Evolutionary conservation across 345 rosid species (phyloP).

Genomic region (Hevea brasiliensis): DNA sequence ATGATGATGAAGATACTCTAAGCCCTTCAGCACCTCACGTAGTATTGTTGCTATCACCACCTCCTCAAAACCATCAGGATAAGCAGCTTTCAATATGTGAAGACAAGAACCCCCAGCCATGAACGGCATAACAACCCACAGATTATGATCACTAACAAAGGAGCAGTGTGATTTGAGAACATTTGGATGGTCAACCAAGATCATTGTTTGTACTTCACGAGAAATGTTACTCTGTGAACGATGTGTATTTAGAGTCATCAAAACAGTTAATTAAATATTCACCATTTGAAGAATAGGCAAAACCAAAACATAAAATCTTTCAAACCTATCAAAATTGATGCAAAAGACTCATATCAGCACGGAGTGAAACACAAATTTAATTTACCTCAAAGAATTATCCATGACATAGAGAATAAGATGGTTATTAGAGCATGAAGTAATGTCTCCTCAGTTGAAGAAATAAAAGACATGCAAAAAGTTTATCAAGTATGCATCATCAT

Average conservation of each 20-base stretch:
- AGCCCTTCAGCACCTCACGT: slow-evolving; percentile 83
- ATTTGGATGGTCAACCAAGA: slow-evolving; percentile 89
- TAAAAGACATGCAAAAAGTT: too few species aligned
- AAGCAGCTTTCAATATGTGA: slow-evolving; percentile 91
- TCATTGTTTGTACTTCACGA: slow-evolving; percentile 96
- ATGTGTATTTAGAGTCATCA: not conserved
- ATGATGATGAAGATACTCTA: slow-evolving; percentile 97
- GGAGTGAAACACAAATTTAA: not conserved
- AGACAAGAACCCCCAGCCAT: slow-evolving; percentile 99
- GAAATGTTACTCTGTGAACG: slow-evolving; percentile 60
- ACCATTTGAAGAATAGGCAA: not conserved
- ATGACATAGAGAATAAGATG: not conserved
- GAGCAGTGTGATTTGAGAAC: slow-evolving; percentile 93
- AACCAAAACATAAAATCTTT: not conserved
- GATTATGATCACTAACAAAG: slow-evolving; percentile 81
- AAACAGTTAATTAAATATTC: not conserved
- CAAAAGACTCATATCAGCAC: not conserved
- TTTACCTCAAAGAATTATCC: not conserved
- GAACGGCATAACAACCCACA: slow-evolving; percentile 98
- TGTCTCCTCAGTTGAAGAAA: too few species aligned
- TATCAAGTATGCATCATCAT: not conserved
- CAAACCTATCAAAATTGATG: not conserved
- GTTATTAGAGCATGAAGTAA: not conserved
- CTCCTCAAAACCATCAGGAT: slow-evolving; percentile 97
- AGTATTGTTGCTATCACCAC: slow-evolving; percentile 78